Base-by-base conservation (phyloP, 768 basidiomycete species). In the Trametes cinnabarina region DNA sequence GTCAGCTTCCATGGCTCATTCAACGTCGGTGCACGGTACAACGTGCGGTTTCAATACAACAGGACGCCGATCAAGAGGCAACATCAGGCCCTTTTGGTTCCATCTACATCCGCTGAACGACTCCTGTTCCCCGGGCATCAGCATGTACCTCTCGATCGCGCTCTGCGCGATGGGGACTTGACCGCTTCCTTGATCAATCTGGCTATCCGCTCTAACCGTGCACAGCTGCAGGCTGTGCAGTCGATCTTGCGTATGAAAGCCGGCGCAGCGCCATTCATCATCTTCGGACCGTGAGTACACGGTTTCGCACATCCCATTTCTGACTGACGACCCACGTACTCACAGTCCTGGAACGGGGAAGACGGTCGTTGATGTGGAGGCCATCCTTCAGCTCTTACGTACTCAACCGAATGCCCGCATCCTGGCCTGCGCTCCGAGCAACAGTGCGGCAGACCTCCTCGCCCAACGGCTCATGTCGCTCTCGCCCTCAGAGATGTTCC, bases 211-310 rank as follows among this genome's bases (percentile, higher is more conserved):
- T n/a, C 65, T 6, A 82, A 86, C 63, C 63, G 69, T 1, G 74
- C 77, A 46, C 85, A 86, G 66, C 62, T 79, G 54, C 75, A 78
- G 44, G 79, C 85, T 0, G 77, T 85, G 7, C 68, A 71, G 14
- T 74, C 81, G 0, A 84, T 86, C 34, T 28, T 79, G 23, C 67
- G 73, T 14, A 74, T 77, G 57, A 74, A 69, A 1, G 69, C 72
- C 17, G 82, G 84, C 10, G 76, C 77, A 14, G 74, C 74, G 0
- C 83, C 85, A 0, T 86, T 85, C 60, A 73, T 84, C 9, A 68
- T 86, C 4, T 86, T 85, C 68, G 86, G 86, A 32, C 86, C 86
- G 85, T 85, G 66, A 63, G n/a, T n/a, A n/a, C n/a, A n/a, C n/a
- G n/a, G n/a, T n/a, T n/a, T n/a, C n/a, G n/a, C n/a, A n/a, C n/a